phyloP scores from a whole-genome alignment of 352 stramenopile species.

The Pythium pyrilobum region DNA sequence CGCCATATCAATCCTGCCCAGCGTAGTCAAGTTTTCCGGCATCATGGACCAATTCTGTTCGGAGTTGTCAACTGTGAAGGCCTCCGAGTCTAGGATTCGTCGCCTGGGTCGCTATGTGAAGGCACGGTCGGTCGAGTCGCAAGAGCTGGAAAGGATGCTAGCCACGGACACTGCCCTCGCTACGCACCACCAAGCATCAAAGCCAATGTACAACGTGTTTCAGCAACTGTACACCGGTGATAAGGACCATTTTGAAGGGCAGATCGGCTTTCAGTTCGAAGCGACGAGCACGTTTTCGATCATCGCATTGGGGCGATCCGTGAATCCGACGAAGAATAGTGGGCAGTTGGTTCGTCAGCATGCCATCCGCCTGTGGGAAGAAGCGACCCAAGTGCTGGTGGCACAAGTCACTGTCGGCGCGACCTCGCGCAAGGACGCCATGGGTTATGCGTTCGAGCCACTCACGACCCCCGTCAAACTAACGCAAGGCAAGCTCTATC shows the following conservation, averaged over 20 bases:
- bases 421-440: slow-evolving; percentile 54
- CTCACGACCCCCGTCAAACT: slow-evolving; percentile 48
- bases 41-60: slow-evolving; percentile 72
- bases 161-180: slow-evolving; percentile 41
- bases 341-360: slow-evolving; percentile 66
- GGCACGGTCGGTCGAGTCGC: slow-evolving; percentile 50
- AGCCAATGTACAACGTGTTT: slow-evolving; percentile 85
- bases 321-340: slow-evolving; percentile 61
- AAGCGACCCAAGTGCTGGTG: slow-evolving; percentile 63
- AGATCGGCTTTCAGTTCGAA: slow-evolving; percentile 89
- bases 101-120: slow-evolving; percentile 57
- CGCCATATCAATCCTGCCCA: slow-evolving; percentile 58
- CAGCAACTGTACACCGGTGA: slow-evolving; percentile 84
- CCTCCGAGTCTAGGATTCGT: slow-evolving; percentile 56
- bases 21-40: slow-evolving; percentile 55
- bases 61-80: slow-evolving; percentile 50
- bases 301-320: slow-evolving; percentile 72
- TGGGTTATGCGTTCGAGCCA: slow-evolving; percentile 75
- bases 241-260: slow-evolving; percentile 87
- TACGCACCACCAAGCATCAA: slow-evolving; percentile 44
- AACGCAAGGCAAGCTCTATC: slow-evolving; percentile 81
- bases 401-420: slow-evolving; percentile 58
- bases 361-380: slow-evolving; percentile 79
- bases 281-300: slow-evolving; percentile 76
- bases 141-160: slow-evolving; percentile 57